Percentiles rank a stretch among this genome's conserved stretches.
phyloP scores from a whole-genome alignment of 2,329 filamentous ascomycete species.

The Remersonia thermophila region DNA sequence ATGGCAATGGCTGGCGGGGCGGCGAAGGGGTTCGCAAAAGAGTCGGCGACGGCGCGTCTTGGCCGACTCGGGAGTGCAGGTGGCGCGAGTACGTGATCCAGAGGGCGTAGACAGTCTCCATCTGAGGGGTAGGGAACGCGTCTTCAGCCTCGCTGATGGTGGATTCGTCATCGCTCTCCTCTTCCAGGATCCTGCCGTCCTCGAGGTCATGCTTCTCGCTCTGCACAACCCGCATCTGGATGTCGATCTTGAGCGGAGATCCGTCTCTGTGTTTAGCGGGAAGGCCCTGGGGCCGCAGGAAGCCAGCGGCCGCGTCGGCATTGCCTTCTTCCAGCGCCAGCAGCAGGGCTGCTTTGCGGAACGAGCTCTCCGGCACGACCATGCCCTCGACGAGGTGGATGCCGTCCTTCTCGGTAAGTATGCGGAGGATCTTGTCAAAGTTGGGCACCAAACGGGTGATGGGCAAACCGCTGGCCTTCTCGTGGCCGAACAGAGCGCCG shows the following conservation, averaged over 20 bases:
- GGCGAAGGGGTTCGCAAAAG: constrained; percentile 57
- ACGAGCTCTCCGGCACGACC: constrained; percentile 91
- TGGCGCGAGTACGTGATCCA: constrained; percentile 97
- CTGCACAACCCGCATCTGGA: constrained; percentile 92
- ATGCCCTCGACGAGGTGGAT: constrained; percentile 82
- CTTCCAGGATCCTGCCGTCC: no score
- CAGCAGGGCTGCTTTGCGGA: constrained; percentile 76
- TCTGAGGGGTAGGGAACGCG: constrained; percentile 38
- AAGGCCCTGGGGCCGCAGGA: constrained; percentile 73
- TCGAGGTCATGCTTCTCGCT: constrained; percentile 54
- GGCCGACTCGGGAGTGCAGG: constrained; percentile 57
- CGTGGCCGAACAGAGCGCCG: constrained; percentile 79
- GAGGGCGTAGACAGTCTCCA: constrained; percentile 82
- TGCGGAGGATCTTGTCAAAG: constrained; percentile 71
- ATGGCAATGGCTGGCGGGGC: constrained; percentile 65
- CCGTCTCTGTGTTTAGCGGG: constrained; percentile 82
- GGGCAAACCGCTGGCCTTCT: constrained; percentile 65
- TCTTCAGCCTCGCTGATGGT: constrained; percentile 27
- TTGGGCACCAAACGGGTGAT: constrained; percentile 74
- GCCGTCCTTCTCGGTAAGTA: constrained; percentile 78
- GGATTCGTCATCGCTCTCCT: constrained; percentile 42
- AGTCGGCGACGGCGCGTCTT: constrained; percentile 52
- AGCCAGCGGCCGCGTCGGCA: constrained; percentile 64
- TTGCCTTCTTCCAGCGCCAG: constrained; percentile 74
- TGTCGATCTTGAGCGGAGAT: constrained; percentile 81